Evolutionary conservation across 768 basidiomycete genomes (phyloP).

Genomic region (Ramaria sp.): DNA sequence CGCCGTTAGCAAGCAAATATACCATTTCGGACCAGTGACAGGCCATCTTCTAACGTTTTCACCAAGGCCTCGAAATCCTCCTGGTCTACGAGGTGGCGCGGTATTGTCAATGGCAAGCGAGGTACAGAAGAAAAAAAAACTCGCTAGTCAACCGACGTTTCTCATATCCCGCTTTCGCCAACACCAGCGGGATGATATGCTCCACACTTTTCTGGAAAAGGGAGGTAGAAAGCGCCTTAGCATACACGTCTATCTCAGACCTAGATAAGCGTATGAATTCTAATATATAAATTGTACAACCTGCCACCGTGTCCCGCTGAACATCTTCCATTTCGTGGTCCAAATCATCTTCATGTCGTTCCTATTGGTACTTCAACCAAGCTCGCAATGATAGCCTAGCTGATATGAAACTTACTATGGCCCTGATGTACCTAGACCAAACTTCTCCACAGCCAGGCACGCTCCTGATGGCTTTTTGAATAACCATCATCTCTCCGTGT

Average conservation of each 20-base stretch:
- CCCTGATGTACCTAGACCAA: constrained; percentile 70
- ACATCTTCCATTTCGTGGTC: constrained; percentile 16
- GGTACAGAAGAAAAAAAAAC: background rate
- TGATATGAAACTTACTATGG: constrained; percentile 35
- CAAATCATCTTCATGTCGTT: constrained; percentile 32
- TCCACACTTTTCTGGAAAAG: constrained; percentile 51
- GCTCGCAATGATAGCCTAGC: background rate
- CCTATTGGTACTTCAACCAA: background rate
- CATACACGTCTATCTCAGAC: constrained; percentile 40
- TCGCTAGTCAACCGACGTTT: constrained; percentile 43
- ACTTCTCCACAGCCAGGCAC: constrained; percentile 68
- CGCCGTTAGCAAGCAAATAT: constrained; percentile 9
- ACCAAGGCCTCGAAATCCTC: constrained; percentile 43
- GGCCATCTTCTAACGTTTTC: constrained; percentile 50
- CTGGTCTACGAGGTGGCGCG: constrained; percentile 24
- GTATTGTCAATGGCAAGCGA: background rate
- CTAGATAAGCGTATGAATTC: background rate
- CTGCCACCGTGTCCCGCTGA: constrained; percentile 18
- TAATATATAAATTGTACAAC: constrained; percentile 5
- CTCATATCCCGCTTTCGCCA: constrained; percentile 58
- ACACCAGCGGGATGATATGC: constrained; percentile 49
- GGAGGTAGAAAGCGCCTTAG: constrained; percentile 43
- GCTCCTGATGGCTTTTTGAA: constrained; percentile 56
- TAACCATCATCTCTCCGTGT: constrained; percentile 29
- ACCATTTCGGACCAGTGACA: constrained; percentile 53